Base-by-base conservation (phyloP, 257 asterid species). In the Apocynum venetum region DNA sequence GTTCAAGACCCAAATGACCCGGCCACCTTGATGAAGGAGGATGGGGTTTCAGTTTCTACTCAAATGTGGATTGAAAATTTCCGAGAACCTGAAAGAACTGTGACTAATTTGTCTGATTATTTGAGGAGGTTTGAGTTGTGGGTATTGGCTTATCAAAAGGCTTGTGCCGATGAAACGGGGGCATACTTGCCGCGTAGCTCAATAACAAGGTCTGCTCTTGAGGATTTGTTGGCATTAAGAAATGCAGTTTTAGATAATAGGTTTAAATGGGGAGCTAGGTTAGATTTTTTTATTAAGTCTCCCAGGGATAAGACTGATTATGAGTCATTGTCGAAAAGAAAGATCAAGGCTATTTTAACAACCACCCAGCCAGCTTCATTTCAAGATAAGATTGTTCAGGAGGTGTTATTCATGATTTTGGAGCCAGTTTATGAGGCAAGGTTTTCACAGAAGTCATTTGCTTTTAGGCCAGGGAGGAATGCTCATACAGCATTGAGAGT, bases 81-180 rank as follows among this genome's bases (percentile, higher is more conserved):
- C 70, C 84, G 89, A 17, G 91, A 93, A 74, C 89, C 99, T 0
- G 87, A 87, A 1, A 90, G 74, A 76, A 91, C 93, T 19, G 91
- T 85, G 11, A 83, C 84, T 38, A 88, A 95, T 89, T 76, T 95
- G 83, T 81, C 91, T 57, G 90, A 83, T 81, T 87, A 89, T 80
- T 84, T 95, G 88, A 88, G 99, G 84, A 90, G 96, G 73, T 89
- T 93, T 80, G 99, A 95, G 84, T 79, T 95, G 87, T 95, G 99
- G 99, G 97, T 95, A 35, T 80, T 95, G 88, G 97, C 98, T 4
- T 91, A 95, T 73, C 99, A 95, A 82, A 95, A 95, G 88, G 97
- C 91, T 44, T 86, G 90, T 72, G 94, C 99, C 0, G 99, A 95
- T 81, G 98, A 93, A 25, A 91, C 85, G 0, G 99, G 98, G 0